Conservation (phyloP, 257 asterid genomes). For the Coffea eugenioides region DNA sequence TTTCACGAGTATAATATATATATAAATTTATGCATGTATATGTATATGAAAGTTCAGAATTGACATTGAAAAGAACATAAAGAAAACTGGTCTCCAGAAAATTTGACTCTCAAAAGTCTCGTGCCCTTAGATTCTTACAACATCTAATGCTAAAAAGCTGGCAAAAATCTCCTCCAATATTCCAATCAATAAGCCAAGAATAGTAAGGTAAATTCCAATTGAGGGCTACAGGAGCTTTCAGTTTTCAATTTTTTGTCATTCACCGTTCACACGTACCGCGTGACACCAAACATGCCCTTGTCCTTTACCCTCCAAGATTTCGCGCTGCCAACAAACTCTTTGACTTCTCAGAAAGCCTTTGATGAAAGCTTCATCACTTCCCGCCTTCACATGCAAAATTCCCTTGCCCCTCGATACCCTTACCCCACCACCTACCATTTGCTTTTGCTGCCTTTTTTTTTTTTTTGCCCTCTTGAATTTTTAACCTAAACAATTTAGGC, state of each 20-base stretch:
- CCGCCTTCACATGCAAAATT: conserved; percentile 31
- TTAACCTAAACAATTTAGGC: background rate
- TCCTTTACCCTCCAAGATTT: conserved; percentile 17
- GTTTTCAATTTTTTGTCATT: background rate
- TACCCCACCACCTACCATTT: background rate
- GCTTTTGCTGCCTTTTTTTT: background rate
- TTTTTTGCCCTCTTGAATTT: background rate
- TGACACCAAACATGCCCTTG: conserved; percentile 32
- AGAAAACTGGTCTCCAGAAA: background rate
- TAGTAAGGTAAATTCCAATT: background rate
- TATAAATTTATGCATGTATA: too few relatives aligned
- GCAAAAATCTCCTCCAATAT: background rate
- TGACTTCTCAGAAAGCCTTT: conserved; percentile 18
- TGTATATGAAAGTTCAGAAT: too few relatives aligned
- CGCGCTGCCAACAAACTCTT: conserved; percentile 26
- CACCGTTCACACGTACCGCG: conserved; percentile 20
- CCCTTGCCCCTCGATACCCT: background rate
- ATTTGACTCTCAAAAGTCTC: background rate
- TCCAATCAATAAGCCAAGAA: background rate
- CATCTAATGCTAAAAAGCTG: background rate
- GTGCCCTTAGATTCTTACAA: background rate
- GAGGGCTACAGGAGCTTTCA: background rate
- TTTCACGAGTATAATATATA: background rate
- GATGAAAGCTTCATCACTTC: background rate
- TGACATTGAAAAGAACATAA: background rate